Evolutionary conservation across 2,329 filamentous ascomycete species (phyloP).

Genomic region (Grosmannia penicillata): DNA sequence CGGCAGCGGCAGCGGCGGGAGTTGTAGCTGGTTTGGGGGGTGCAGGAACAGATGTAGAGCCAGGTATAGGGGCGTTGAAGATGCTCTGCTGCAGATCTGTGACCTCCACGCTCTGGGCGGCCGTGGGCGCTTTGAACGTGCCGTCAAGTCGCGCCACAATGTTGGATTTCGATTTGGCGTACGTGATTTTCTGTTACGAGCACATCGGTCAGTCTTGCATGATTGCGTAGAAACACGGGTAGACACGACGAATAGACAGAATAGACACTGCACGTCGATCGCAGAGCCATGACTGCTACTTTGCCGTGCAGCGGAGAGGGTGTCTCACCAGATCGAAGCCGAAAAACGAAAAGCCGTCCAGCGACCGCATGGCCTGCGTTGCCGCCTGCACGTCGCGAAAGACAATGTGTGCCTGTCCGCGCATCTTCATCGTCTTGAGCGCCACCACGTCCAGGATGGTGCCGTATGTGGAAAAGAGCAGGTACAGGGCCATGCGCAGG

Average conservation of each 20-base stretch:
- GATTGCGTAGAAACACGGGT: no score
- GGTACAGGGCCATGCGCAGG: slow-evolving; percentile 74
- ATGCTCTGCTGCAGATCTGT: slow-evolving; percentile 69
- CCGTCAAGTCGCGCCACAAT: slow-evolving; percentile 84
- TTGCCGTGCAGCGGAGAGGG: no score
- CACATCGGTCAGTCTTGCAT: background rate
- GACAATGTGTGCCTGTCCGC: slow-evolving; percentile 86
- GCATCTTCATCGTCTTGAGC: slow-evolving; percentile 81
- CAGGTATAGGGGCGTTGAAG: slow-evolving; percentile 52
- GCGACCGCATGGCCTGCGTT: slow-evolving; percentile 79
- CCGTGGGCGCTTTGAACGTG: slow-evolving; percentile 58
- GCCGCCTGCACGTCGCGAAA: slow-evolving; percentile 84
- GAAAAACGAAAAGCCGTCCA: slow-evolving; percentile 77
- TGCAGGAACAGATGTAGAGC: slow-evolving; percentile 24
- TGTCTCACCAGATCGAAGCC: slow-evolving; percentile 64
- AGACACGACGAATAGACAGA: no score
- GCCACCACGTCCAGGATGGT: slow-evolving; percentile 84
- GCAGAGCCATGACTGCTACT: no score
- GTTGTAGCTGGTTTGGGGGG: background rate
- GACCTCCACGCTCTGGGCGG: slow-evolving; percentile 41
- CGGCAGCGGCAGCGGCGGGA: no score
- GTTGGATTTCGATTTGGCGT: slow-evolving; percentile 80
- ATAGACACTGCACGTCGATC: no score
- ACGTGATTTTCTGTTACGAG: slow-evolving; percentile 85
- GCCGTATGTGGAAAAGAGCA: slow-evolving; percentile 87